Base-by-base conservation (phyloP, 768 basidiomycete species). In the Cytidiella melzeri region DNA sequence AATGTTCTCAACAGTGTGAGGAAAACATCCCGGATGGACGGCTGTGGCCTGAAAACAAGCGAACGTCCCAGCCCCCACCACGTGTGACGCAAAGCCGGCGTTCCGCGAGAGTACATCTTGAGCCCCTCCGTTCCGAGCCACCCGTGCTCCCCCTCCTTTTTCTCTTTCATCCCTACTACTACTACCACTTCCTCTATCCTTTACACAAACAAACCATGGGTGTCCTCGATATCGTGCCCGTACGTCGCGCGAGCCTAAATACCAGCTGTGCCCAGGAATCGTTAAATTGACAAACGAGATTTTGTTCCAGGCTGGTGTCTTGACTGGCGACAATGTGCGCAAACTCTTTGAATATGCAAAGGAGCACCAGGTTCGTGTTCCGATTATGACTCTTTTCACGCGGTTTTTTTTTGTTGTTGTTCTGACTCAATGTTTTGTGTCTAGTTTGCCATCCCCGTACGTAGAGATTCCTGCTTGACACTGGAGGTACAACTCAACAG, bases 321-420 rank as follows among this genome's bases (percentile, higher is more conserved):
- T 99, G 65, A 94, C 92, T 52, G 95, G 95, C 68, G 88, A 94
- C 58, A 81, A 98, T 66, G 88, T 92, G 60, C 83, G 92, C 70
- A 94, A 93, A 69, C 71, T 99, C 64, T 95, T 98, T 66, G 84
- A 95, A 59, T 96, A 95, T 67, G 95, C 94, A 40, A 87, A 86
- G 61, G 80, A 83, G 60, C 64, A 97, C 68, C 74, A 93, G 76
- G 95, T 92, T 55, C 55, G 76, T 59, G n/a, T 27, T 51, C 56
- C 47, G 30, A 34, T 34, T 7, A 34, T 34, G 15, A 34, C 7
- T 34, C 7, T 34, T 34, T 34, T 7, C 30, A 15, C 30, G 30
- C n/a, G n/a, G n/a, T n/a, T n/a, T n/a, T n/a, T n/a, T n/a, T n/a
- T n/a, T n/a, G n/a, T n/a, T n/a, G n/a, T n/a, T n/a, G n/a, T n/a